Conservation (phyloP, 371 early-diverging fungal species). For the Rhizomucor pusillus region DNA sequence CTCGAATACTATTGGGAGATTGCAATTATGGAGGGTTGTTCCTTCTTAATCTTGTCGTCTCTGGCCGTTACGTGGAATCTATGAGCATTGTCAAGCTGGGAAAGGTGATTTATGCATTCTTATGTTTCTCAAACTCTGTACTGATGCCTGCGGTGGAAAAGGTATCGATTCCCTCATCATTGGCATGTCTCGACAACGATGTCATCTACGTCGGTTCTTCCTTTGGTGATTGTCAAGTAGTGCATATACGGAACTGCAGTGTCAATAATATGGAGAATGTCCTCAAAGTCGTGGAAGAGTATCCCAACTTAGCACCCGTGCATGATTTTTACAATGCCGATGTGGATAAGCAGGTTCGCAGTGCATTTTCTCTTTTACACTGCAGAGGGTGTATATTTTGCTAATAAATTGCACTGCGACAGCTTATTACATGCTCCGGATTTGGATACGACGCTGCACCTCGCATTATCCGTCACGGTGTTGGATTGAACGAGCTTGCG, state of each 20-base stretch:
- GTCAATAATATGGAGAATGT: slow-evolving; percentile 12
- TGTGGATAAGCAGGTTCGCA: slow-evolving; percentile 74
- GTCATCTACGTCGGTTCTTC: slow-evolving; percentile 84
- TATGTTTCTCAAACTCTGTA: too few species aligned
- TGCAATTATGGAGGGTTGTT: slow-evolving; percentile 61
- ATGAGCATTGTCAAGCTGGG: not conserved
- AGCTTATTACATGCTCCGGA: slow-evolving; percentile 89
- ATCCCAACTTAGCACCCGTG: slow-evolving; percentile 81
- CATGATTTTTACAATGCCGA: slow-evolving; percentile 84
- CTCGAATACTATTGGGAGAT: slow-evolving; percentile 78
- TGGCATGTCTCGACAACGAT: slow-evolving; percentile 75
- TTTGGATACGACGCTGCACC: slow-evolving; percentile 73
- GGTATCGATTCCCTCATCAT: slow-evolving; percentile 66
- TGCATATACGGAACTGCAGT: slow-evolving; percentile 38
- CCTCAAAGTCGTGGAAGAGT: slow-evolving; percentile 56
- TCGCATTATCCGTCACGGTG: slow-evolving; percentile 86
- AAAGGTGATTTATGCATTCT: not conserved
- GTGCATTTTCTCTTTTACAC: too few species aligned
- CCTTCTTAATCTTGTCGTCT: slow-evolving; percentile 32
- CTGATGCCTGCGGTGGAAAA: too few species aligned
- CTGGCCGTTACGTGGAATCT: slow-evolving; percentile 1
- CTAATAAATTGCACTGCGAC: too few species aligned
- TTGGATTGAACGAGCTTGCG: slow-evolving; percentile 78
- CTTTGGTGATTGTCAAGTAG: slow-evolving; percentile 81
- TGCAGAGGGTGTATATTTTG: too few species aligned